Percentiles rank a stretch among this genome's conserved stretches.
phyloP scores from a whole-genome alignment of 192 early-diverging fungal species.

The Gonapodya prolifera region DNA sequence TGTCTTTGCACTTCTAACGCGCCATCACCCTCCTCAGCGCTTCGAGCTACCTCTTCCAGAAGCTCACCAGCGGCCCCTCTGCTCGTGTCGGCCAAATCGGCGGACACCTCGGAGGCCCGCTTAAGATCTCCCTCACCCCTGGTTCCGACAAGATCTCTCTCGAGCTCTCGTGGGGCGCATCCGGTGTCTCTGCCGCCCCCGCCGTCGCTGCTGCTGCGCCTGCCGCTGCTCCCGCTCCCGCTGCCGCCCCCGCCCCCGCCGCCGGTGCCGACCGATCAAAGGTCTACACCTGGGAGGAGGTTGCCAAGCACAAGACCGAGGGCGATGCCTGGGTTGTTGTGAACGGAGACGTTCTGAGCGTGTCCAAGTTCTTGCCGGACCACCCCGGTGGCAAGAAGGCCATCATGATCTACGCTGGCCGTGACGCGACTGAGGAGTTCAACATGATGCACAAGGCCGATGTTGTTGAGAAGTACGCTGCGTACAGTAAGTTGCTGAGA shows the following conservation, averaged over 20 bases:
- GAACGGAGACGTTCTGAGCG: slow-evolving; percentile 34
- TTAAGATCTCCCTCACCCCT: slow-evolving; percentile 44
- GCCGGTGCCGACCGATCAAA: slow-evolving; percentile 15
- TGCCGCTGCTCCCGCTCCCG: slow-evolving; percentile 11
- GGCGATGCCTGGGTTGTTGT: slow-evolving; percentile 81
- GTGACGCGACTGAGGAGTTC: slow-evolving; percentile 73
- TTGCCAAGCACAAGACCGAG: slow-evolving; percentile 69
- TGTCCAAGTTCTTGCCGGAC: slow-evolving; percentile 26
- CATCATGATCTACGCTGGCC: slow-evolving; percentile 70
- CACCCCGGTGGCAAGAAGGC: slow-evolving; percentile 79
- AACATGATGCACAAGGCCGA: slow-evolving; percentile 64
- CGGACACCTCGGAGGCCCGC: slow-evolving; percentile 52
- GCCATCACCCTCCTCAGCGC: slow-evolving; percentile 21
- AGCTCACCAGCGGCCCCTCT: slow-evolving; percentile 34
- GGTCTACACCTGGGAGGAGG: slow-evolving; percentile 58
- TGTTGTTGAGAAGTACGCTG: slow-evolving; percentile 55
- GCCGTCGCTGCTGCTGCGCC: background rate
- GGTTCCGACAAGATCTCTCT: slow-evolving; percentile 28
- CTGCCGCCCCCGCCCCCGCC: slow-evolving; percentile 13
- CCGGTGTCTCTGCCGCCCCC: slow-evolving; percentile 2
- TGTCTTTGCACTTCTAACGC: no score
- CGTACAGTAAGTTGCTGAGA: no score
- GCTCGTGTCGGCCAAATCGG: slow-evolving; percentile 54
- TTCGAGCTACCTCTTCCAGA: slow-evolving; percentile 37
- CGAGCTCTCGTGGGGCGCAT: slow-evolving; percentile 37